phyloP scores from a whole-genome alignment of 345 rosid genomes.

The Hirschfeldia incana region DNA sequence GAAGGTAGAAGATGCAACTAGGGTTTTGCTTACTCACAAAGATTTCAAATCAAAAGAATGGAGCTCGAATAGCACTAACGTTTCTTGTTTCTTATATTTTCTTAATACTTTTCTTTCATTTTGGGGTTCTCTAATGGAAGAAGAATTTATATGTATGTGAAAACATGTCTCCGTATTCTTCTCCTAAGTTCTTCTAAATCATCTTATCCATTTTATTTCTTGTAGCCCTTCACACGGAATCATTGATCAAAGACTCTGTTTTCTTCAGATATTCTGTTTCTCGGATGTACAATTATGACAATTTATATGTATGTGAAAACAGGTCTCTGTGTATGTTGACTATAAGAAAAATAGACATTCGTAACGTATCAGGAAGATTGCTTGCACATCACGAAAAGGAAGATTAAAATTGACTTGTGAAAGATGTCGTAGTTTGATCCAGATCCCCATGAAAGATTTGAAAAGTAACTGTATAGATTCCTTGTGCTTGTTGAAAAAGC shows the following conservation, averaged over 20 bases:
- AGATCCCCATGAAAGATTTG: constrained; percentile 34
- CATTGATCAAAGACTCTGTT: background rate
- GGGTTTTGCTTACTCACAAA: constrained; percentile 17
- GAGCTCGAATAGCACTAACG: constrained; percentile 55
- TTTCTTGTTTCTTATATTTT: constrained; percentile 22
- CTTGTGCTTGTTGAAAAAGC: constrained; percentile 39
- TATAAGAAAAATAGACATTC: constrained; percentile 31
- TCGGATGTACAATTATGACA: constrained; percentile 19
- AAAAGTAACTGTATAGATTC: constrained; percentile 33
- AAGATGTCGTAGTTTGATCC: constrained; percentile 27
- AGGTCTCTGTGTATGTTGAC: background rate
- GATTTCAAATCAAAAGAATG: constrained; percentile 38
- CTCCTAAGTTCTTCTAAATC: background rate
- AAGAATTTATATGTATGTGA: constrained; percentile 34
- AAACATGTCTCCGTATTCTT: constrained; percentile 31
- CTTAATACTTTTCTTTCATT: constrained; percentile 35
- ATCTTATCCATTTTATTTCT: background rate
- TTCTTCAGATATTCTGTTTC: constrained; percentile 17
- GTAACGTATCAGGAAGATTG: constrained; percentile 42
- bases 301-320: constrained; percentile 5
- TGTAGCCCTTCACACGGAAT: background rate
- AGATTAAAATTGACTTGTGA: constrained; percentile 32
- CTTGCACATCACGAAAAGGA: constrained; percentile 43
- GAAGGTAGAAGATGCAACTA: constrained; percentile 33
- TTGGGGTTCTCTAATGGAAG: constrained; percentile 39